Base-by-base conservation (phyloP, 495 filamentous ascomycete genomes). In the Tuber melanosporum region DNA sequence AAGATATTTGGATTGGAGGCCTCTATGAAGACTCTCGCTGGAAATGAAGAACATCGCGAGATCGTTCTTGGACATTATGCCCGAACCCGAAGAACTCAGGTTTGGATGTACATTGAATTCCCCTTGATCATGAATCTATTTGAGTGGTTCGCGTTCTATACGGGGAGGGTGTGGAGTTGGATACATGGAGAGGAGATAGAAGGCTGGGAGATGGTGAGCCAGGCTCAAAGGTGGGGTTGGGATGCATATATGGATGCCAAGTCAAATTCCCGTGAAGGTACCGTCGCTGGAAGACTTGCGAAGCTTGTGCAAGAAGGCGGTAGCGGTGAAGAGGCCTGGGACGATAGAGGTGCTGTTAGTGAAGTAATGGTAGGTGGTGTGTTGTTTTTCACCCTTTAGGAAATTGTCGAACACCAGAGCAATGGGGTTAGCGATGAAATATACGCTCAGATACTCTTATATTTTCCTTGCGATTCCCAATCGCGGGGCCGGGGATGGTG, bases 1-100 rank as follows among this genome's bases (percentile, higher is more conserved):
- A 74, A 73, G 66, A 71, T 78, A 32, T 78, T 78, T 43, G 73
- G 75, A 15, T 71, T 71, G 49, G 72, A n/a, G 17, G 39, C 72
- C 72, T 78, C 74, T 15, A 72, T 39, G 14, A 78, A 32, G 20
- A 47, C 69, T 49, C 47, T 75, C 22, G 26, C 43, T 22, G 74
- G 70, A 6, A 77, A 78, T 15, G 57, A 76, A 71, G 46, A n/a
- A 19, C 39, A 71, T 36, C 75, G 66, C 7, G 69, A 57, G 39
- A 74, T 71, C 20, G 71, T 79, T 9, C 45, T 39, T 42, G 62
- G 39, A 7, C 44, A 72, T 32, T 79, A 74, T 44, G 15, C 45
- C 43, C 46, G 42, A 1, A n/a, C 76, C 36, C 26, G 71, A 49
- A 77, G 42, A 45, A 76, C 70, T 10, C 32, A 43, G 41, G 19